Conservation (phyloP, 208 protist species). For the Acanthamoeba healyi region DNA sequence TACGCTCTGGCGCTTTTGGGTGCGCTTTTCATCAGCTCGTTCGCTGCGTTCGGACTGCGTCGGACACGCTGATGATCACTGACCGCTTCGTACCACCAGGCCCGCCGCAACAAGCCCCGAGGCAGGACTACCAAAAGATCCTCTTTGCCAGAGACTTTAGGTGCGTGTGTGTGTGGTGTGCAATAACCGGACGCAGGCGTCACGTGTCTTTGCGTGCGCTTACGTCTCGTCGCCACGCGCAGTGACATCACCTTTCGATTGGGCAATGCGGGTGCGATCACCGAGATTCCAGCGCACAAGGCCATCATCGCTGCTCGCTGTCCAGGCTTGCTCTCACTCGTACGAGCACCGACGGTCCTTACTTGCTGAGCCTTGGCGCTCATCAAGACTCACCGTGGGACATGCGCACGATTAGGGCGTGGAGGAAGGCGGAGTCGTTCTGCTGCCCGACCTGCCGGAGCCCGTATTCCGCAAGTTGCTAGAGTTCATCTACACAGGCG, state of each 20-base stretch:
- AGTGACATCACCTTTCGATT: constrained; percentile 5
- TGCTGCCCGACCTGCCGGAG: background rate
- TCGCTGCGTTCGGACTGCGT: too few relatives aligned
- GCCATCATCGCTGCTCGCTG: constrained; percentile 13
- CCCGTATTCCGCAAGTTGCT: background rate
- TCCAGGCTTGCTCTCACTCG: background rate
- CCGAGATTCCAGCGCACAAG: background rate
- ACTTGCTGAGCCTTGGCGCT: background rate
- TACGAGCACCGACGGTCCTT: too few relatives aligned
- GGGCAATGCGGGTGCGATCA: background rate
- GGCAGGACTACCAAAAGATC: background rate
- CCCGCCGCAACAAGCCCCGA: background rate
- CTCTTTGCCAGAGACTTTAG: constrained; percentile 1
- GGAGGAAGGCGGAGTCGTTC: background rate
- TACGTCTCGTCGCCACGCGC: too few relatives aligned
- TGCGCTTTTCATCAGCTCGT: too few relatives aligned
- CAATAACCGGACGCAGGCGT: too few relatives aligned
- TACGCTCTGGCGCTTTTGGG: background rate
- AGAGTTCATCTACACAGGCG: constrained; percentile 2
- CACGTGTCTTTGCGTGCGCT: too few relatives aligned
- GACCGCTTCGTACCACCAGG: background rate
- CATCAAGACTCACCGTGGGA: background rate
- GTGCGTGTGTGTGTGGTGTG: background rate
- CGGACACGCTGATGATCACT: background rate
- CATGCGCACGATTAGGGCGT: background rate